These are phyloP conservation scores for Nakataea oryzae DNA, from an alignment of 2,329 filamentous ascomycete genomes.

Conservation along the genomic window DNA sequence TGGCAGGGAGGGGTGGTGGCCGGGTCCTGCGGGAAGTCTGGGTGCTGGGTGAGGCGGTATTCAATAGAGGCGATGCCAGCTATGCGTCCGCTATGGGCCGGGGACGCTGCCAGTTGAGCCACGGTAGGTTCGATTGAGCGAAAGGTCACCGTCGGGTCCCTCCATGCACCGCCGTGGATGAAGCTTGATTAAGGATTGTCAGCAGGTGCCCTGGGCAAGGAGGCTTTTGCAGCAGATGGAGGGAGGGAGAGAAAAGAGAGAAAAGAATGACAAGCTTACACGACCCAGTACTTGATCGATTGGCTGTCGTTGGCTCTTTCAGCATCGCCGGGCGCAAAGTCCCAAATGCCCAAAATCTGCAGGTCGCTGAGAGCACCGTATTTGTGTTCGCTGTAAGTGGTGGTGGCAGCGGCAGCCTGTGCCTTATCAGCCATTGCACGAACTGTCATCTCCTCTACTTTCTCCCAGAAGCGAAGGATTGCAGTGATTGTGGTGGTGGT, in stretches of 20 bases:
- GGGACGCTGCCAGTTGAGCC: slow-evolving; percentile 4
- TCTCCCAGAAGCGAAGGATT: not conserved
- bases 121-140: slow-evolving; percentile 31
- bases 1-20: slow-evolving; percentile 19
- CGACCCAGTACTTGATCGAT: slow-evolving; percentile 20
- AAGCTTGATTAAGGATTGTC: slow-evolving; percentile 17
- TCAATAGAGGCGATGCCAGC: slow-evolving; percentile 54
- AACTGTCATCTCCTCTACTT: not conserved
- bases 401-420: too few relatives aligned
- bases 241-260: not conserved
- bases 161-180: slow-evolving; percentile 55
- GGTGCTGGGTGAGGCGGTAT: slow-evolving; percentile 50
- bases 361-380: slow-evolving; percentile 26
- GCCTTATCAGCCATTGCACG: too few relatives aligned
- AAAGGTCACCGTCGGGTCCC: slow-evolving; percentile 41
- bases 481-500: not conserved
- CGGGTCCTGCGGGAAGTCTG: slow-evolving; percentile 32
- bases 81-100: slow-evolving; percentile 22
- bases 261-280: slow-evolving; percentile 17
- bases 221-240: not conserved
- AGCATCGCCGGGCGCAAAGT: slow-evolving; percentile 11
- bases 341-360: slow-evolving; percentile 36
- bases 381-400: slow-evolving; percentile 20
- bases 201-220: not conserved
- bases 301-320: slow-evolving; percentile 6